Conservation (phyloP, 2,329 filamentous ascomycete genomes). For the Fusarium mundagurra region DNA sequence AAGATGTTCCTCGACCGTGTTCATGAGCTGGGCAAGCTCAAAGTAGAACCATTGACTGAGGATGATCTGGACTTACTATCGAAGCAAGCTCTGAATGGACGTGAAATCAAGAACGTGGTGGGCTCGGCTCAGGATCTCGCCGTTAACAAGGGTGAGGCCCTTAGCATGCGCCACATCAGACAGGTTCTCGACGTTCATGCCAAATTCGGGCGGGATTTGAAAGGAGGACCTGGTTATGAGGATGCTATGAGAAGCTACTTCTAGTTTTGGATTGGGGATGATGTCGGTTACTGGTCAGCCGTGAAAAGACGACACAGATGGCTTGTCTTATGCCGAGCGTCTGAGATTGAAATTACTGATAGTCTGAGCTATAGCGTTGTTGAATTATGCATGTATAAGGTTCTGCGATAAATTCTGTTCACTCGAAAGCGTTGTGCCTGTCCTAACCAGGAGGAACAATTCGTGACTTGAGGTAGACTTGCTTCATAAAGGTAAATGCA, state of each 20-base stretch:
- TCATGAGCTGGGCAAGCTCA: conserved; percentile 68
- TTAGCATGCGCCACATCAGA: conserved; percentile 82
- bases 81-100: conserved; percentile 69
- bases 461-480: neutral
- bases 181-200: conserved; percentile 86
- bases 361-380: neutral
- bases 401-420: neutral
- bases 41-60: conserved; percentile 70
- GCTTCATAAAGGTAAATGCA: neutral
- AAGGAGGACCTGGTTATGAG: conserved; percentile 80
- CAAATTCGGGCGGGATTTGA: conserved; percentile 84
- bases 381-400: neutral
- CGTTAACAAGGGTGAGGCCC: conserved; percentile 74
- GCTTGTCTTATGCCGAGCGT: neutral
- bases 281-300: neutral
- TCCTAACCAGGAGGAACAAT: neutral
- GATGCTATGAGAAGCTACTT: conserved; percentile 88
- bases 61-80: conserved; percentile 74
- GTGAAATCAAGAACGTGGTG: conserved; percentile 88
- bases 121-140: conserved; percentile 85
- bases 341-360: neutral
- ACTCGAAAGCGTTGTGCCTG: neutral
- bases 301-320: neutral
- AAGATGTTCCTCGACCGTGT: conserved; percentile 84
- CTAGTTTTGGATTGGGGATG: conserved; percentile 42